Evolutionary conservation across 2,329 filamentous ascomycete genomes (phyloP).

Genomic region (Didymella pomorum): DNA sequence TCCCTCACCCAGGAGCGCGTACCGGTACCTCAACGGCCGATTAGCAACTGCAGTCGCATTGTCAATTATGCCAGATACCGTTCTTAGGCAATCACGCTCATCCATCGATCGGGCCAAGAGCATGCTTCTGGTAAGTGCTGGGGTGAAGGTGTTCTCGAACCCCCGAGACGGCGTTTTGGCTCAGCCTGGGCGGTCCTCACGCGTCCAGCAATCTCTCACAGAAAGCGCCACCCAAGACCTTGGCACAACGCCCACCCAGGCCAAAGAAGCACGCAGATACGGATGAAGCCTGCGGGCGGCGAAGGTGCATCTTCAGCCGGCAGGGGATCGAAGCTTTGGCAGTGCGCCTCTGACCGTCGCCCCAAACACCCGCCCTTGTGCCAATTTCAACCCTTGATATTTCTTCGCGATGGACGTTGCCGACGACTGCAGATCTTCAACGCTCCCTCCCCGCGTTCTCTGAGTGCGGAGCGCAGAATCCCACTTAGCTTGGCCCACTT

Average conservation of each 20-base stretch:
- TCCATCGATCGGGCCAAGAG: constrained; percentile 44
- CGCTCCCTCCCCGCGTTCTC: constrained; percentile 15
- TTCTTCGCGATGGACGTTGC: constrained; percentile 1
- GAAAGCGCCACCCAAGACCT: constrained; percentile 50
- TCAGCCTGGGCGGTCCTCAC: constrained; percentile 36
- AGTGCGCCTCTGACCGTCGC: constrained; percentile 19
- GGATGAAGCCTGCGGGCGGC: constrained; percentile 33
- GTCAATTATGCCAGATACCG: constrained; percentile 17
- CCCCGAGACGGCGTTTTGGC: constrained; percentile 35
- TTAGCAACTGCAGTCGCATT: constrained; percentile 12
- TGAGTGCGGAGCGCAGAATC: constrained; percentile 18
- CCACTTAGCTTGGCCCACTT: constrained; percentile 18
- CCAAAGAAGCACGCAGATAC: constrained; percentile 22
- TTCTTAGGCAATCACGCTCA: constrained; percentile 24
- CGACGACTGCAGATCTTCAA: constrained; percentile 15
- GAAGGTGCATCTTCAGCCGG: constrained; percentile 25
- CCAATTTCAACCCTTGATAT: constrained; percentile 7
- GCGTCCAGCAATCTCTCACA: constrained; percentile 34
- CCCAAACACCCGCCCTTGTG: constrained; percentile 12
- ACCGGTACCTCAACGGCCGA: constrained; percentile 28
- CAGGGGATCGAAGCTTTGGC: constrained; percentile 40
- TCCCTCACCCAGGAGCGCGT: constrained; percentile 8
- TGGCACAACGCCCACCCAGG: constrained; percentile 36
- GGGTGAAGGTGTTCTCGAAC: constrained; percentile 42
- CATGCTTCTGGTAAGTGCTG: constrained; percentile 41